Conservation (phyloP, 768 basidiomycete genomes). For the Suillus americanus region DNA sequence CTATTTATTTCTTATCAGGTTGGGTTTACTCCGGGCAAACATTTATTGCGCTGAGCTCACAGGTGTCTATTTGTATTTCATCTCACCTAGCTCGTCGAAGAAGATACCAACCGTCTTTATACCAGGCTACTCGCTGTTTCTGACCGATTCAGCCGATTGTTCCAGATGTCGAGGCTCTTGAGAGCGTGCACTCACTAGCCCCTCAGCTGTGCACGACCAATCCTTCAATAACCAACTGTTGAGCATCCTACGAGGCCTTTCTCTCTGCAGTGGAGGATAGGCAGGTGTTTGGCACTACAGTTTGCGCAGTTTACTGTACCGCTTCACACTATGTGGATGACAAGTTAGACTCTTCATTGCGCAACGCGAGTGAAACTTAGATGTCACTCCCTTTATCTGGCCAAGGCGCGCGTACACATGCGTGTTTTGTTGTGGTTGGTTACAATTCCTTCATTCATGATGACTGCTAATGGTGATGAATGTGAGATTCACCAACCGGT, state of each 20-base stretch:
- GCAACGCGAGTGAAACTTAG: neutral
- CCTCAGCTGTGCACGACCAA: neutral
- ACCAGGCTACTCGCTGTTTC: neutral
- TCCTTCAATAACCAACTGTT: neutral
- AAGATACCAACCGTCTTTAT: neutral
- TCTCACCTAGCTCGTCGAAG: neutral
- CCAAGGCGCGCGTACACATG: neutral
- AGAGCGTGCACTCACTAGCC: neutral
- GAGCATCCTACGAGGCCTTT: neutral
- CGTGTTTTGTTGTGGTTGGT: too few relatives aligned
- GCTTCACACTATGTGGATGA: neutral
- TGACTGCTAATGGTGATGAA: neutral
- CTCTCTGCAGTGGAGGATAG: neutral
- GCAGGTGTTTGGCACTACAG: neutral
- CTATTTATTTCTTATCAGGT: neutral
- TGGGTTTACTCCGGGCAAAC: neutral
- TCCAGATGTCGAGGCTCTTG: neutral
- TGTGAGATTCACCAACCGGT: neutral
- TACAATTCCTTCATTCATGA: too few relatives aligned
- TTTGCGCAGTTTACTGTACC: neutral
- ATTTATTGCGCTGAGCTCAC: neutral
- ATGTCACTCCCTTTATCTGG: neutral
- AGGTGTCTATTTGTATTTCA: neutral
- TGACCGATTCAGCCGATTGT: neutral
- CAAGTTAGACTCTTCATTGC: neutral